These are phyloP conservation scores for Grosmannia penicillata DNA, from an alignment of 2,329 filamentous ascomycete species.

Conservation along the genomic window DNA sequence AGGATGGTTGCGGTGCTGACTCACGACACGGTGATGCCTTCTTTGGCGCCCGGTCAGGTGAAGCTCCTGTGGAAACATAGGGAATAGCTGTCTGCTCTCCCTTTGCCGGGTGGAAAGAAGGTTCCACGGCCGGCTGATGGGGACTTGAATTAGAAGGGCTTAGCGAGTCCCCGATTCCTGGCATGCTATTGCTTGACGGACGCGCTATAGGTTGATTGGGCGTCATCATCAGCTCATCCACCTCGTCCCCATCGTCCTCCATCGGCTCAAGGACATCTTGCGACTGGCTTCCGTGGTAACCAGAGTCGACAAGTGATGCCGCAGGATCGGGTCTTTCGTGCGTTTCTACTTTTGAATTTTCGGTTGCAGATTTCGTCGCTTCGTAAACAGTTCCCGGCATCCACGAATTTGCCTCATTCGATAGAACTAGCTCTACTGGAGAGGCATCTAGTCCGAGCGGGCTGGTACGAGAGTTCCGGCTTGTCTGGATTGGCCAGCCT, in stretches of 20 bases:
- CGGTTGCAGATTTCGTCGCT: background rate
- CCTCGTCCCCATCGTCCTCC: slow-evolving; percentile 12
- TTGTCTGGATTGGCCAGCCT: slow-evolving; percentile 24
- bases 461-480: slow-evolving; percentile 16
- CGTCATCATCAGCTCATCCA: slow-evolving; percentile 9
- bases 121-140: slow-evolving; percentile 19
- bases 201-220: no score
- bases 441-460: slow-evolving; percentile 15
- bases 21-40: slow-evolving; percentile 7
- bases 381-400: no score
- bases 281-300: slow-evolving; percentile 55
- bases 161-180: no score
- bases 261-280: slow-evolving; percentile 25
- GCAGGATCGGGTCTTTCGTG: slow-evolving; percentile 13
- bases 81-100: slow-evolving; percentile 25
- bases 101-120: slow-evolving; percentile 26
- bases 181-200: no score
- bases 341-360: background rate
- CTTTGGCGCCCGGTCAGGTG: slow-evolving; percentile 7
- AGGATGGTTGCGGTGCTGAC: slow-evolving; percentile 5
- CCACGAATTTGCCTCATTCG: no score
- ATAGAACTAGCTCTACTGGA: no score
- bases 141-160: no score
- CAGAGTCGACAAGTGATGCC: slow-evolving; percentile 42
- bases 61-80: no score